These are phyloP conservation scores for Zygoascus sp. DNA, from an alignment of 1,139 yeast species.

Conservation along the genomic window DNA sequence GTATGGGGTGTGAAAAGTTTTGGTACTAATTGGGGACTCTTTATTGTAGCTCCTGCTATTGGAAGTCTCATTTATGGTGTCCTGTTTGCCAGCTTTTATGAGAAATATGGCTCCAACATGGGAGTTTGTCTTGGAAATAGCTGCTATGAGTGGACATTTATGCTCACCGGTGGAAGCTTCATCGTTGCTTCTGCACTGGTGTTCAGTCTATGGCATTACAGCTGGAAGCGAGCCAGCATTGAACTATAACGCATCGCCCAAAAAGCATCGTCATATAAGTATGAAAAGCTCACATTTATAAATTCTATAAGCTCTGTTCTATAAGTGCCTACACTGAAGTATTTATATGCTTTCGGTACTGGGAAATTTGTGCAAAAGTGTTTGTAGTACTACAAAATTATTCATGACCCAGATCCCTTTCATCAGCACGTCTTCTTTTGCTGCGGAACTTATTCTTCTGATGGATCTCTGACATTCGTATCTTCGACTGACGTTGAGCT, in stretches of 20 bases:
- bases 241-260: constrained; percentile 14
- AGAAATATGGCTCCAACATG: constrained; percentile 30
- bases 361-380: no score
- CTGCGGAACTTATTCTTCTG: constrained; percentile 36
- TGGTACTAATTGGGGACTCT: constrained; percentile 92
- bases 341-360: neutral
- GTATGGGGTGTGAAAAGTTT: constrained; percentile 88
- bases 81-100: constrained; percentile 65
- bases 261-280: neutral
- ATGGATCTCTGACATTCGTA: constrained; percentile 23
- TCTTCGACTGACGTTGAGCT: constrained; percentile 86
- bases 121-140: constrained; percentile 21
- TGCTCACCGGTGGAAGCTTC: constrained; percentile 24
- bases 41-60: constrained; percentile 86
- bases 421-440: constrained; percentile 28
- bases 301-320: neutral
- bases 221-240: constrained; percentile 20
- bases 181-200: constrained; percentile 21
- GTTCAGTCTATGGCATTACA: constrained; percentile 20
- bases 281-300: neutral
- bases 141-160: constrained; percentile 28
- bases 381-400: no score
- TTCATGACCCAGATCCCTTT: constrained; percentile 30
- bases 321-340: no score
- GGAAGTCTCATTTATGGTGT: constrained; percentile 73